A percentile compares a stretch with the other conserved stretches of the same genome.
Evolutionary conservation across 1,284 basidiomycete genomes (phyloP).

Genomic region (Marasmius sp.): DNA sequence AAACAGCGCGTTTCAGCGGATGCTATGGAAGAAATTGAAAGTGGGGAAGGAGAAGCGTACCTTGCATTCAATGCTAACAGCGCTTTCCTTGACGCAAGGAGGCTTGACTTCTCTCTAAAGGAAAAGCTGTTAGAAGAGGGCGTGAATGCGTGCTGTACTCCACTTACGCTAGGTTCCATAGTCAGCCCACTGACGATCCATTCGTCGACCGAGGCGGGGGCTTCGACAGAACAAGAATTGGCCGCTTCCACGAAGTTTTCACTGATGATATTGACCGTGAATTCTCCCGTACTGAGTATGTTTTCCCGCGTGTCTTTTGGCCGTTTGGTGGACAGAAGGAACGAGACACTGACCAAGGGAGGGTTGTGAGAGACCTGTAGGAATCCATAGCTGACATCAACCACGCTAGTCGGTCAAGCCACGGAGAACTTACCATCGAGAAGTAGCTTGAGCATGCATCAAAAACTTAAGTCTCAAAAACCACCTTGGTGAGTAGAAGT

Average conservation of each 20-base stretch:
- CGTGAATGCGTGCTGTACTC: not conserved
- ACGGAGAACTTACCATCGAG: conserved; percentile 42
- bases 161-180: conserved; percentile 55
- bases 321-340: conserved; percentile 40
- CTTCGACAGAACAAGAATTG: conserved; percentile 67
- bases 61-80: conserved; percentile 74
- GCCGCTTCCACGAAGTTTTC: conserved; percentile 75
- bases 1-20: conserved; percentile 3
- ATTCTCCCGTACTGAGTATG: conserved; percentile 66
- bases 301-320: conserved; percentile 71
- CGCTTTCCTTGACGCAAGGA: conserved; percentile 69
- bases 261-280: conserved; percentile 77
- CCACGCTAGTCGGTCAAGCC: not conserved
- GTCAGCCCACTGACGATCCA: conserved; percentile 77
- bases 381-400: conserved; percentile 4
- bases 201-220: conserved; percentile 66
- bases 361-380: conserved; percentile 61
- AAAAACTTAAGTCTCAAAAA: conserved; percentile 7
- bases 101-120: conserved; percentile 46
- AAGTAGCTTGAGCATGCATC: conserved; percentile 45
- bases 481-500: conserved; percentile 4
- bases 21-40: conserved; percentile 3
- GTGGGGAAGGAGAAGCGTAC: conserved; percentile 28
- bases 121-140: conserved; percentile 25
- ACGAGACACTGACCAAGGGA: conserved; percentile 65